Evolutionary conservation across 345 rosid genomes (phyloP).

Genomic region (Euphorbia lathyris): DNA sequence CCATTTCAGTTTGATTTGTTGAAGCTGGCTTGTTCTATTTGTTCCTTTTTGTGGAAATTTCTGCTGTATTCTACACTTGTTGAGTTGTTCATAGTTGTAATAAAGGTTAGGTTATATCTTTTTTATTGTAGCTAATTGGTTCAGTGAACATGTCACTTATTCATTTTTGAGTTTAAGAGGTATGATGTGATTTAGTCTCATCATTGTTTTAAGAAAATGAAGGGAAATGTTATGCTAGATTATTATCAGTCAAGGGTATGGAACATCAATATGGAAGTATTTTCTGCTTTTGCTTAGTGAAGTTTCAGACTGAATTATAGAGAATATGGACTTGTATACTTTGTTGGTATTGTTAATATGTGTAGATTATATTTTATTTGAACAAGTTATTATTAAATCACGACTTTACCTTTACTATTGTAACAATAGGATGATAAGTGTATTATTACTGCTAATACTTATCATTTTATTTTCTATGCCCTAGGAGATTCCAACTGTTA

Average conservation of each 20-base stretch:
- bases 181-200: neutral
- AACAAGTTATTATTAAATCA: neutral
- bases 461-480: neutral
- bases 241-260: neutral
- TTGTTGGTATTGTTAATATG: neutral
- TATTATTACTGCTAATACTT: neutral
- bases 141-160: neutral
- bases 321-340: neutral
- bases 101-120: neutral
- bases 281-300: neutral
- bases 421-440: neutral
- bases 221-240: neutral
- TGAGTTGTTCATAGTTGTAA: neutral
- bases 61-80: neutral
- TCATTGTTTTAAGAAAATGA: neutral
- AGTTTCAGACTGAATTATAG: neutral
- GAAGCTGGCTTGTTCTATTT: neutral
- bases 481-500: neutral
- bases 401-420: neutral
- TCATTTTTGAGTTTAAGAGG: neutral
- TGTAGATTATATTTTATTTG: neutral
- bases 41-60: neutral
- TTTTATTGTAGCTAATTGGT: neutral
- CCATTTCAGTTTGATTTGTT: neutral
- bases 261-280: neutral